Percentiles rank a stretch among this genome's conserved stretches.
phyloP scores from a whole-genome alignment of 192 early-diverging fungal species.

The Phlyctochytrium arcticum region DNA sequence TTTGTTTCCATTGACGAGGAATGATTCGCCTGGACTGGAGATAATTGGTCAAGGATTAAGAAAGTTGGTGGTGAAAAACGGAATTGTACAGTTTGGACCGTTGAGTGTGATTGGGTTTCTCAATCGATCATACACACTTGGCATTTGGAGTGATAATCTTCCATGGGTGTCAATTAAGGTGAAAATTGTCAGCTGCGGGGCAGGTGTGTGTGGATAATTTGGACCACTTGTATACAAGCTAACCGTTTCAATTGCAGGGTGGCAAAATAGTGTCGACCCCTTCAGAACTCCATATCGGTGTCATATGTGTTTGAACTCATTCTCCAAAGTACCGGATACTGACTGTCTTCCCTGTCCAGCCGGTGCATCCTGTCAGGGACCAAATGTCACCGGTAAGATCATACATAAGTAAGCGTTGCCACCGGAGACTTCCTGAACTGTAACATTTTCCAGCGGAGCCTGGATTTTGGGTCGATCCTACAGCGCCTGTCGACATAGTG shows the following conservation, averaged over 20 bases:
- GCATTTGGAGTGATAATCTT: neutral
- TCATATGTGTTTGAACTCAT: neutral
- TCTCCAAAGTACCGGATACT: conserved; percentile 5
- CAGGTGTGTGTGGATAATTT: neutral
- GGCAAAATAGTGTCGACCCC: neutral
- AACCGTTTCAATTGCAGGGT: too few species aligned
- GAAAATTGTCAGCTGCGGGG: conserved; percentile 5
- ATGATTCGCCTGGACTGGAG: neutral
- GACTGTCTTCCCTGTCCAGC: conserved; percentile 13
- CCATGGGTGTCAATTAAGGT: neutral
- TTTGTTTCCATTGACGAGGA: neutral
- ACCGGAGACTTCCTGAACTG: neutral
- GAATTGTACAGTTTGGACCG: conserved; percentile 10
- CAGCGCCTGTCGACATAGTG: neutral
- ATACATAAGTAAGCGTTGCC: neutral
- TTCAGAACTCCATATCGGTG: conserved; percentile 1
- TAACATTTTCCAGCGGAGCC: neutral
- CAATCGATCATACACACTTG: neutral
- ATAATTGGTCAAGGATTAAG: conserved; percentile 1
- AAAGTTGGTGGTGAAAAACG: neutral
- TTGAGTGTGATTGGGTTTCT: conserved; percentile 1
- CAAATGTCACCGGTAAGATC: conserved; percentile 7
- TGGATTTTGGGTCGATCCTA: conserved; percentile 13
- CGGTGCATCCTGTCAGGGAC: conserved; percentile 12
- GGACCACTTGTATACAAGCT: too few species aligned